A percentile compares a stretch with the other conserved stretches of the same genome.
Evolutionary conservation across 2,329 filamentous ascomycete genomes (phyloP).

Genomic region (Cordyceps javanica): DNA sequence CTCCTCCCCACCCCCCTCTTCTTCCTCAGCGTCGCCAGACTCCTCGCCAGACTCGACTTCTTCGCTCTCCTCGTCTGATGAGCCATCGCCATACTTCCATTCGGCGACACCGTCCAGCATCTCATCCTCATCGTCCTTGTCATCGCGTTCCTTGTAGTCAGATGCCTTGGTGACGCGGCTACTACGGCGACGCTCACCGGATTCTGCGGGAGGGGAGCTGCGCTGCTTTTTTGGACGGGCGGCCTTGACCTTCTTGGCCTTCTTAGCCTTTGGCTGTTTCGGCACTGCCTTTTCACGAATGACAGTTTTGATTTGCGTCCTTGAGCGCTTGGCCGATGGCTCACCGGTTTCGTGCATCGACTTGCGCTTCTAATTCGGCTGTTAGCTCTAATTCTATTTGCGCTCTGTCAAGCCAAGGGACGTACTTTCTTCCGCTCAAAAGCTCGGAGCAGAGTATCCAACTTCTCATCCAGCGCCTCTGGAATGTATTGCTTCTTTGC

Average conservation of each 20-base stretch:
- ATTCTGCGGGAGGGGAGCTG: constrained; percentile 25
- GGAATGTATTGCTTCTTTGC: constrained; percentile 81
- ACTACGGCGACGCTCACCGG: constrained; percentile 49
- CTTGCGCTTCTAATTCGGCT: constrained; percentile 50
- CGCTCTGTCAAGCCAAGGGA: neutral
- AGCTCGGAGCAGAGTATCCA: constrained; percentile 61
- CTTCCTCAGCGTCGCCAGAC: constrained; percentile 15
- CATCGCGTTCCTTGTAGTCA: constrained; percentile 50
- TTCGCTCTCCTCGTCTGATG: constrained; percentile 18
- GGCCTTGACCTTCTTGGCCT: constrained; percentile 26
- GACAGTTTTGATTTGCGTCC: constrained; percentile 31
- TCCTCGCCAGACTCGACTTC: constrained; percentile 16
- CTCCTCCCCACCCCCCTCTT: neutral
- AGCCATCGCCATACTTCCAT: constrained; percentile 46
- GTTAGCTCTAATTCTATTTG: constrained; percentile 7
- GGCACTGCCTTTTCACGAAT: constrained; percentile 27
- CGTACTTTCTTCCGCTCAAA: constrained; percentile 68
- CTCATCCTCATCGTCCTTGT: constrained; percentile 53
- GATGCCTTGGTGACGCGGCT: constrained; percentile 43
- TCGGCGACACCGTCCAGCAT: constrained; percentile 55
- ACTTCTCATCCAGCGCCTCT: constrained; percentile 64
- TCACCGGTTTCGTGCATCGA: constrained; percentile 44
- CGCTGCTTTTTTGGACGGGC: constrained; percentile 22
- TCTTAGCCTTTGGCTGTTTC: constrained; percentile 26
- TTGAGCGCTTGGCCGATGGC: constrained; percentile 33